Evolutionary conservation across 2,329 filamentous ascomycete species (phyloP).

Genomic region (Fusarium protoensiforme): DNA sequence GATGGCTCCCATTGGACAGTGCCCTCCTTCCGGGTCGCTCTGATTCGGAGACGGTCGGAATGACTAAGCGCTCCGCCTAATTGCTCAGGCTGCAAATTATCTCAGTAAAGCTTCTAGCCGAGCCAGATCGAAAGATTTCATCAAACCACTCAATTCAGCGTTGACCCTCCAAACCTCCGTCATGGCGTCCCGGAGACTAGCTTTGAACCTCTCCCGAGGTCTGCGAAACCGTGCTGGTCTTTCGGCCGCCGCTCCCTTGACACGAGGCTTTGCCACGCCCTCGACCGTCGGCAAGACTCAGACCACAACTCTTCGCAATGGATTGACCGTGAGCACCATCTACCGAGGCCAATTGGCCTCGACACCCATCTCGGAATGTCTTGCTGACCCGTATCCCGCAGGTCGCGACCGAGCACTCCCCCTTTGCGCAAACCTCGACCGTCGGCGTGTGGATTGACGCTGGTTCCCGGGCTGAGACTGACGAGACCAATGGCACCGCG

Average conservation of each 20-base stretch:
- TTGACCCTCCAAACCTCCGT: constrained; percentile 62
- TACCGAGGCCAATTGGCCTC: constrained; percentile 52
- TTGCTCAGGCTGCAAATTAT: constrained; percentile 57
- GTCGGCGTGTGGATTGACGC: constrained; percentile 99
- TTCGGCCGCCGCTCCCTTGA: constrained; percentile 80
- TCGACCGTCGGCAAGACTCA: constrained; percentile 86
- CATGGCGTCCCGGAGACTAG: constrained; percentile 98
- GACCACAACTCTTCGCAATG: constrained; percentile 96
- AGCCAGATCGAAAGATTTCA: constrained; percentile 60
- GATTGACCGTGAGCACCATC: constrained; percentile 80
- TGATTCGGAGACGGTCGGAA: constrained; percentile 57
- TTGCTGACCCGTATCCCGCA: constrained; percentile 54
- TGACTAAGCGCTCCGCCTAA: constrained; percentile 52
- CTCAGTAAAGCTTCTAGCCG: constrained; percentile 59
- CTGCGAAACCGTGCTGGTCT: constrained; percentile 89
- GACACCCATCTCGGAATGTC: constrained; percentile 19
- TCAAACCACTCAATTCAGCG: constrained; percentile 67
- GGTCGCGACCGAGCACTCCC: constrained; percentile 98
- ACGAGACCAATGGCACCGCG: constrained; percentile 98
- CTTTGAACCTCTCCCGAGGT: constrained; percentile 91
- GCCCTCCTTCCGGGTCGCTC: constrained; percentile 23
- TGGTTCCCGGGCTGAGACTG: constrained; percentile 96
- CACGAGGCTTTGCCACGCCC: constrained; percentile 90
- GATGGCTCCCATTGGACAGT: constrained; percentile 48
- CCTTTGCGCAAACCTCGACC: constrained; percentile 97